Conservation (phyloP, 805 yeast genomes). For the Zygosaccharomyces kombuchaensis region DNA sequence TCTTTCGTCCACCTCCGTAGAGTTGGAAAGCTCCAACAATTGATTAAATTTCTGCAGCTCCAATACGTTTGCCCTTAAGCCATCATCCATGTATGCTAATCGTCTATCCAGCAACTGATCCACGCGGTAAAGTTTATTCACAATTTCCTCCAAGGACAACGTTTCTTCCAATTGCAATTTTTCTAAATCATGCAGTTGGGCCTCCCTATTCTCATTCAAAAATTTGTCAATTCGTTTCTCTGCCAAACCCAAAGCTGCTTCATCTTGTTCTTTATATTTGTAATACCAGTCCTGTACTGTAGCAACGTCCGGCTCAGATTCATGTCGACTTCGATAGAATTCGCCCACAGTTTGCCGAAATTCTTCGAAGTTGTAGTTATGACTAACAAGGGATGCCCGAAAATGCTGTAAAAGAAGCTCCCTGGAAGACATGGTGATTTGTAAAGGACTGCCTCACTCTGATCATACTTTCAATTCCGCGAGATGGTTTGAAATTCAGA, state of each 20-base stretch:
- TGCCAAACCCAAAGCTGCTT: background rate
- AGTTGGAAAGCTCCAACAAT: conserved; percentile 3
- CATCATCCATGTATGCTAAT: conserved; percentile 9
- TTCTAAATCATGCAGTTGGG: conserved; percentile 14
- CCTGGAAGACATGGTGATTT: conserved; percentile 6
- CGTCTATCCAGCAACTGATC: conserved; percentile 16
- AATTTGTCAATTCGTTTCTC: conserved; percentile 6
- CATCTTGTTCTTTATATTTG: conserved; percentile 6
- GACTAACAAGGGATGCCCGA: conserved; percentile 5
- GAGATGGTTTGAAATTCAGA: too few species aligned
- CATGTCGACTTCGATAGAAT: background rate
- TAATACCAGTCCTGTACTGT: conserved; percentile 9
- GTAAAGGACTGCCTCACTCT: too few species aligned
- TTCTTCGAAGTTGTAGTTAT: conserved; percentile 5
- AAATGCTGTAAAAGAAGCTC: conserved; percentile 7
- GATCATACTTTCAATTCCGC: too few species aligned
- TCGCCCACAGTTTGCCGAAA: conserved; percentile 9
- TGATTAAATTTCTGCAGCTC: conserved; percentile 9
- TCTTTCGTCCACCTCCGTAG: background rate
- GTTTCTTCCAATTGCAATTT: conserved; percentile 13
- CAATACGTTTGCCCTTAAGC: conserved; percentile 6
- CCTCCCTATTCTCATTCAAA: conserved; percentile 7
- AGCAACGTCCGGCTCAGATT: conserved; percentile 1
- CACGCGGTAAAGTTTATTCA: conserved; percentile 18
- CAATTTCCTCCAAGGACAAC: conserved; percentile 19